Conservation (phyloP, 345 rosid species). For the Salix koriyanagi region DNA sequence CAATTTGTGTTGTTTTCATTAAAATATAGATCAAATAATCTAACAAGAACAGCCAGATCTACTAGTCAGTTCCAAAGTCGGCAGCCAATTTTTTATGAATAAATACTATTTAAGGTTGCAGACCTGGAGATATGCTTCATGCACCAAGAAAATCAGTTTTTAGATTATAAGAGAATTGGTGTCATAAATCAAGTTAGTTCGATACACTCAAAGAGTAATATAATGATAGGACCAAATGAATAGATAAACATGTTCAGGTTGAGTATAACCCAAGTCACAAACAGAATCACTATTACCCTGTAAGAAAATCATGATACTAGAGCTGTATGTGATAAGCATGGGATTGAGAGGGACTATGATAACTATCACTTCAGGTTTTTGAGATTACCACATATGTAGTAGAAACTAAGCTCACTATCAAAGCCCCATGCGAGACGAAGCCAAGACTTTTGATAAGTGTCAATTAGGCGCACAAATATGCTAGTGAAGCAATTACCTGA, state of each 20-base stretch:
- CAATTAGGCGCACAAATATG: conserved; percentile 78
- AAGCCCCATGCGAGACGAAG: conserved; percentile 88
- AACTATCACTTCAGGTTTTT: conserved; percentile 13
- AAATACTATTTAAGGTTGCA: background rate
- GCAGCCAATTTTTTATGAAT: background rate
- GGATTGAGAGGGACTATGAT: background rate
- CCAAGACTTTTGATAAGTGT: conserved; percentile 73
- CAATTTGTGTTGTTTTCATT: background rate
- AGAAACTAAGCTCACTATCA: conserved; percentile 81
- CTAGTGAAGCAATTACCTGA: conserved; percentile 86
- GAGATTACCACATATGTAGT: conserved; percentile 90
- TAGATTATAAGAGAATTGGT: background rate
- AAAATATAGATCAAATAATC: background rate
- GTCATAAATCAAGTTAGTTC: background rate
- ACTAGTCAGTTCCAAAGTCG: background rate
- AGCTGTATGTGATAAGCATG: background rate
- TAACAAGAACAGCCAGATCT: background rate
- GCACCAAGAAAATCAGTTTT: background rate
- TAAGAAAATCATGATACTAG: background rate
- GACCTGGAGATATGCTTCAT: background rate
- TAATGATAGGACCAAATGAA: background rate
- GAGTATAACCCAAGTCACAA: background rate
- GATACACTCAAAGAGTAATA: background rate
- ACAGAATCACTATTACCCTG: background rate
- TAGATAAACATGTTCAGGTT: background rate